Conservation (phyloP, 768 basidiomycete species). For the Suillus clintonianus region DNA sequence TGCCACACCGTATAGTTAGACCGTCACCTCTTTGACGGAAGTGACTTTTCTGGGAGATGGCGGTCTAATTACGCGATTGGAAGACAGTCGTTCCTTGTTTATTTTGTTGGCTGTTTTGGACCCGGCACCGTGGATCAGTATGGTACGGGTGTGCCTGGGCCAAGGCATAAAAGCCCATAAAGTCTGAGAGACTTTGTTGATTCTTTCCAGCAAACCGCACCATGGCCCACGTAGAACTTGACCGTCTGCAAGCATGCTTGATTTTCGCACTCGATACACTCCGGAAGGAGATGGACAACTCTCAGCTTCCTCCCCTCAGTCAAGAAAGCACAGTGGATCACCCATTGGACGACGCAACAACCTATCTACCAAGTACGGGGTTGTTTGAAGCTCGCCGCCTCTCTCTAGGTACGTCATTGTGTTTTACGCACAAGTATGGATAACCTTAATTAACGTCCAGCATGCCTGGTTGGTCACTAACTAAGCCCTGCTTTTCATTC, state of each 20-base stretch:
- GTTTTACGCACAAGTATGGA: too few relatives aligned
- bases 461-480: not conserved
- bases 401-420: not conserved
- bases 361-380: not conserved
- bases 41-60: too few relatives aligned
- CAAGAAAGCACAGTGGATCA: not conserved
- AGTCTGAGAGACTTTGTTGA: not conserved
- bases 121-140: not conserved
- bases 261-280: slow-evolving; percentile 1
- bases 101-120: too few relatives aligned
- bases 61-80: not conserved
- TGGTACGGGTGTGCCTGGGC: not conserved
- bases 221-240: slow-evolving; percentile 2
- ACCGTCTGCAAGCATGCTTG: not conserved
- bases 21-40: too few relatives aligned
- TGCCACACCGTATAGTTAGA: too few relatives aligned
- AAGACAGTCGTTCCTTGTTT: not conserved
- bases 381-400: slow-evolving; percentile 5
- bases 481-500: not conserved
- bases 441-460: not conserved
- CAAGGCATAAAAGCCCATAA: not conserved
- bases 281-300: not conserved
- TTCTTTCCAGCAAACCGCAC: not conserved
- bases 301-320: not conserved
- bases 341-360: slow-evolving; percentile 1